Evolutionary conservation across 2,329 filamentous ascomycete genomes (phyloP).

Genomic region (Aspergillus costaricaensis): DNA sequence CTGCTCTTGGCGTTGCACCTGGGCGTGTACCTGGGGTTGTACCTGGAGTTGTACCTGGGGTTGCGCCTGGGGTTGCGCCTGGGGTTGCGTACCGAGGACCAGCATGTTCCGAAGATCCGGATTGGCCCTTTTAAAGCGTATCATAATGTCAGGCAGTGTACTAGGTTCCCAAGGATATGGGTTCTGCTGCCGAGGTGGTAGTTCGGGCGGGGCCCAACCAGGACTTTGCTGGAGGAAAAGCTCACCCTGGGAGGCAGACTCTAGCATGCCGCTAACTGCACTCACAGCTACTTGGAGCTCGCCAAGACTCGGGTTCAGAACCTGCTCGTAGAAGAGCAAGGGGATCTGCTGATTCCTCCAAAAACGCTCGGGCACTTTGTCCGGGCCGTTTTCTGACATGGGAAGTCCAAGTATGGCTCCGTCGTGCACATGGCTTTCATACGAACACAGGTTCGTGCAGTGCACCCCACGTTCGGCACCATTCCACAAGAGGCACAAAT

Average conservation of each 20-base stretch:
- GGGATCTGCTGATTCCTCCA: conserved; percentile 26
- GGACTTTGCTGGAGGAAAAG: conserved; percentile 11
- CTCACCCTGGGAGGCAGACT: background rate
- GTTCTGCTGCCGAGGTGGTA: too few relatives aligned
- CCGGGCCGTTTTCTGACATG: background rate
- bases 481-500: conserved; percentile 36
- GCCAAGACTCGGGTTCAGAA: conserved; percentile 28
- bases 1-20: too few relatives aligned
- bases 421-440: conserved; percentile 30
- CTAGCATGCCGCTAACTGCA: conserved; percentile 18
- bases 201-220: conserved; percentile 9
- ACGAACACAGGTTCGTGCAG: conserved; percentile 28
- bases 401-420: conserved; percentile 29
- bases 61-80: background rate
- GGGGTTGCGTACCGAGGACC: too few relatives aligned
- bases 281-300: conserved; percentile 20
- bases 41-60: too few relatives aligned
- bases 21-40: too few relatives aligned
- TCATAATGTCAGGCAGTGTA: too few relatives aligned
- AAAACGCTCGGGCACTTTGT: conserved; percentile 30
- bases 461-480: conserved; percentile 31
- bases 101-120: too few relatives aligned
- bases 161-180: conserved; percentile 9
- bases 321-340: conserved; percentile 39
- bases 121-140: background rate